Percentiles rank a stretch among this genome's conserved stretches.
These are phyloP conservation scores for Plasmodium sp. DNA, from an alignment of 169 alveolate genomes.

Conservation along the genomic window DNA sequence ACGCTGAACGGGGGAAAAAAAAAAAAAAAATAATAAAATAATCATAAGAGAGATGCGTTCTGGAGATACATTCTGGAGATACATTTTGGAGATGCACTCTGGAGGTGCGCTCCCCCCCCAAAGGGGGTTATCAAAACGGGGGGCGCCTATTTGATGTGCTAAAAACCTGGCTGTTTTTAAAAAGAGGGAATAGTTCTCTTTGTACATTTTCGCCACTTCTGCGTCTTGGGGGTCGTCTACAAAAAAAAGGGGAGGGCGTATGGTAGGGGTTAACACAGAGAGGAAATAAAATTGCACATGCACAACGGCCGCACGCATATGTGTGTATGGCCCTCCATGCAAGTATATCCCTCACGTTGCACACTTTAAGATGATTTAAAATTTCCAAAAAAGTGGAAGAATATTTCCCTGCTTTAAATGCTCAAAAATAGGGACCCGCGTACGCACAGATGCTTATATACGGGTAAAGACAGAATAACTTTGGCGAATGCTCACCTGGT, in stretches of 20 bases:
- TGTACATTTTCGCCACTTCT: slow-evolving; percentile 92
- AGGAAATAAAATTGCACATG: background rate
- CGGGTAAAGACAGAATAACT: background rate
- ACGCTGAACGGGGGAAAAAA: slow-evolving; percentile 68
- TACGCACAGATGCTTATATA: background rate
- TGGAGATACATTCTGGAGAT: background rate
- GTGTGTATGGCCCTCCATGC: background rate
- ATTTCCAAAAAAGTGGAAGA: background rate
- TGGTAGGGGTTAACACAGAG: background rate
- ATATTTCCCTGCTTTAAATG: background rate
- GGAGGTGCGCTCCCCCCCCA: background rate
- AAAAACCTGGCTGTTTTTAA: slow-evolving; percentile 86
- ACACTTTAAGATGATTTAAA: background rate
- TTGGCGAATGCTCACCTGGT: slow-evolving; percentile 78
- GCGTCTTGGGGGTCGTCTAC: slow-evolving; percentile 93
- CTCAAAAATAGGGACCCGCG: background rate
- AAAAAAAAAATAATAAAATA: background rate
- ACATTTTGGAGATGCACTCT: background rate
- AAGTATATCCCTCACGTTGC: background rate
- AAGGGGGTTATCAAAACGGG: background rate
- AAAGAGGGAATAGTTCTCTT: slow-evolving; percentile 81
- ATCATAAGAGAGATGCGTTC: background rate
- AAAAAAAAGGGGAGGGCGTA: background rate
- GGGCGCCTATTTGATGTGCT: background rate
- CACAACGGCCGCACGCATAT: background rate